Evolutionary conservation across 345 rosid species (phyloP).

Genomic region (Noccaea bulbosa): DNA sequence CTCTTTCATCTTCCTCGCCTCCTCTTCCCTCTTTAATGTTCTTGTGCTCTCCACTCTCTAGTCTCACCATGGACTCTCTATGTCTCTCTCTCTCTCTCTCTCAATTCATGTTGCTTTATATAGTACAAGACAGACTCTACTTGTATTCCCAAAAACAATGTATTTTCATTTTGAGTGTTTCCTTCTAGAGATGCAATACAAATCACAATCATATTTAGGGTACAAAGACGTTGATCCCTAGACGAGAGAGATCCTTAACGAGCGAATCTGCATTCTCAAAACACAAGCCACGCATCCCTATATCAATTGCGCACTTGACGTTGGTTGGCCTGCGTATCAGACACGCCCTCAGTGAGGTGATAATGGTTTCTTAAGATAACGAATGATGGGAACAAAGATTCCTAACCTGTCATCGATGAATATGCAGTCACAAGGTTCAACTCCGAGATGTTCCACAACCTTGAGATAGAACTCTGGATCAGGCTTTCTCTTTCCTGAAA

Average conservation of each 20-base stretch:
- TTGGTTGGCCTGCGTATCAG: conserved; percentile 58
- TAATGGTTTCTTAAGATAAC: neutral
- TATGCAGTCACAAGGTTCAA: conserved; percentile 73
- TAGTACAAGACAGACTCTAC: conserved; percentile 7
- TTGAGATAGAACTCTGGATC: conserved; percentile 71
- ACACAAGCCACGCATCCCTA: conserved; percentile 70
- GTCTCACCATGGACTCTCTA: conserved; percentile 13
- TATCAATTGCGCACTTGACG: conserved; percentile 71
- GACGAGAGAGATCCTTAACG: conserved; percentile 50
- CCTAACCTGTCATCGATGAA: conserved; percentile 85
- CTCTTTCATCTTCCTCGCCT: conserved; percentile 56
- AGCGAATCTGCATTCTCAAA: conserved; percentile 65
- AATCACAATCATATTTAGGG: conserved; percentile 15
- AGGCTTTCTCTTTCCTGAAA: conserved; percentile 90
- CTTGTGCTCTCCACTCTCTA: conserved; percentile 56
- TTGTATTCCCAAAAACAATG: conserved; percentile 25
- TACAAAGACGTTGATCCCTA: conserved; percentile 55
- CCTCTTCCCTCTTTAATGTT: conserved; percentile 62
- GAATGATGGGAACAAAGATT: neutral
- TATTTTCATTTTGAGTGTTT: neutral
- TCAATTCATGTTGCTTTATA: conserved; percentile 10
- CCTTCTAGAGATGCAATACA: neutral
- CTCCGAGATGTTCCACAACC: conserved; percentile 61
- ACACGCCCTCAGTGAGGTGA: conserved; percentile 16
- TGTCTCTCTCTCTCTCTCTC: conserved; percentile 15